Percentiles rank a stretch among this genome's conserved stretches.
Evolutionary conservation across 306 rosid species (phyloP).

Genomic region (Ziziphus jujuba): DNA sequence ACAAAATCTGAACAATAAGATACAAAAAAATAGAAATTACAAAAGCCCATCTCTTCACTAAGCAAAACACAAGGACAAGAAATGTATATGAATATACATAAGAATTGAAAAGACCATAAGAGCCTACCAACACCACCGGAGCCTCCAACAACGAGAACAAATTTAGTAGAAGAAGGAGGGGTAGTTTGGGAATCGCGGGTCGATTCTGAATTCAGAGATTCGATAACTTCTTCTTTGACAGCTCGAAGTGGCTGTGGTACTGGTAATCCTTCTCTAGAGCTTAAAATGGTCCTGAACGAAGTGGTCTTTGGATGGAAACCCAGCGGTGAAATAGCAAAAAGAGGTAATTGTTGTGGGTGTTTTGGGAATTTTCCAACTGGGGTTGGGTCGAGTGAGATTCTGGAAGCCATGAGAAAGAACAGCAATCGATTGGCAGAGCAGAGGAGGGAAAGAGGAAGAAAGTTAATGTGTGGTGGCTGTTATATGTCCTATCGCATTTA

Average conservation of each 20-base stretch:
- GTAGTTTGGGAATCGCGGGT: constrained; percentile 18
- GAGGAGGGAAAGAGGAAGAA: not conserved
- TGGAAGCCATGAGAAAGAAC: constrained; percentile 52
- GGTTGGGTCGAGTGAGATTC: constrained; percentile 34
- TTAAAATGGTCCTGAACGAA: constrained; percentile 34
- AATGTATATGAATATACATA: not conserved
- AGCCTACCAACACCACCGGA: constrained; percentile 86
- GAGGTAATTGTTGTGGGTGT: constrained; percentile 21
- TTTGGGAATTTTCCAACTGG: constrained; percentile 24
- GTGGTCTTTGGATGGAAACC: constrained; percentile 13
- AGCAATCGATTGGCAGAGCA: constrained; percentile 1
- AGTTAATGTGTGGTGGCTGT: constrained; percentile 5
- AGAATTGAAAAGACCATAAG: not conserved
- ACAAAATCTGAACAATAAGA: not conserved
- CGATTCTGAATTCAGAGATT: constrained; percentile 41
- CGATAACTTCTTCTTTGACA: constrained; percentile 40
- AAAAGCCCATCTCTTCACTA: not conserved
- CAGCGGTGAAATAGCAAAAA: constrained; percentile 21
- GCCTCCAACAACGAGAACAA: constrained; percentile 85
- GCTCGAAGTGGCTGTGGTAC: constrained; percentile 23
- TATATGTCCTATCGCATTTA: not conserved
- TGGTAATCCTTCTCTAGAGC: constrained; percentile 28
- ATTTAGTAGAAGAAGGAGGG: constrained; percentile 56
- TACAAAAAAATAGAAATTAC: not conserved
- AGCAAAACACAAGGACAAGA: not conserved